Conservation (phyloP, 495 filamentous ascomycete species). For the Talaromyces nanjingensis region DNA sequence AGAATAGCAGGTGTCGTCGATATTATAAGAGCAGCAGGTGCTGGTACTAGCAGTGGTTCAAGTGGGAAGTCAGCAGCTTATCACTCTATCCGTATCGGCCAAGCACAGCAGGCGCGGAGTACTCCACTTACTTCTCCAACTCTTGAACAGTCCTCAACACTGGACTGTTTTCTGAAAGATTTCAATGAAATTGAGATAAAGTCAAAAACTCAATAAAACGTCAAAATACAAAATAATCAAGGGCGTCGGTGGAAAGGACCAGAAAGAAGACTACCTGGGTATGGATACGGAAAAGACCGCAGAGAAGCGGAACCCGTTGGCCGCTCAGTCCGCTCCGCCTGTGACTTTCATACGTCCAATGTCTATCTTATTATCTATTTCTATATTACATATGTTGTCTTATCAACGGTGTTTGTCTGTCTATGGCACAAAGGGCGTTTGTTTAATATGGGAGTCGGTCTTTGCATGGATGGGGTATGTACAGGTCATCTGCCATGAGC, state of each 20-base stretch:
- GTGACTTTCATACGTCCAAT: background rate
- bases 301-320: background rate
- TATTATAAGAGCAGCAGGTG: background rate
- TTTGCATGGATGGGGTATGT: background rate
- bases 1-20: background rate
- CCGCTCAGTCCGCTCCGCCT: background rate
- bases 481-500: background rate
- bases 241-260: background rate
- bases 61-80: slow-evolving; percentile 1
- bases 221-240: no score
- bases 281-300: background rate
- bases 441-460: background rate
- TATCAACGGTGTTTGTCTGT: background rate
- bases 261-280: background rate
- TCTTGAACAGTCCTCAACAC: no score
- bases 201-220: no score
- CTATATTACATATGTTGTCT: background rate
- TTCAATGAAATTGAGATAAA: no score
- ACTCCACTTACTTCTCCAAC: background rate
- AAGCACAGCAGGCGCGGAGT: background rate
- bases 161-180: no score
- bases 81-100: background rate
- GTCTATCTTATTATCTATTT: background rate
- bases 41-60: background rate
- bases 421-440: background rate